Conservation (phyloP, 2,329 filamentous ascomycete species). For the Mycosphaerella sp. region DNA sequence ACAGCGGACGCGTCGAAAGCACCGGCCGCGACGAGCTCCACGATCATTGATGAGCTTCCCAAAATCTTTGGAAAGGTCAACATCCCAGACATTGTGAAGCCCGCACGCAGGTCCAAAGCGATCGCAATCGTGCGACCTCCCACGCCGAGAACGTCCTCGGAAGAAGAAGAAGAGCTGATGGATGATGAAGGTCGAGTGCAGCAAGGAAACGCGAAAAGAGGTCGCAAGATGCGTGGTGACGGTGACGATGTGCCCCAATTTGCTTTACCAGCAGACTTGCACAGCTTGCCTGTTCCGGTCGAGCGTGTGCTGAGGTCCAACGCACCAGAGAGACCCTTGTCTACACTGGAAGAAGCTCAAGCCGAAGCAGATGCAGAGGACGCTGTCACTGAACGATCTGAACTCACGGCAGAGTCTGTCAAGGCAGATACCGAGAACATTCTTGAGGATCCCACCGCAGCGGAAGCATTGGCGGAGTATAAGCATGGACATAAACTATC, state of each 20-base stretch:
- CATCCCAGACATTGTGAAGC: constrained; percentile 60
- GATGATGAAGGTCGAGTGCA: constrained; percentile 56
- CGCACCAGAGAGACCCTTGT: constrained; percentile 13
- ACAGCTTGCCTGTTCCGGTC: constrained; percentile 21
- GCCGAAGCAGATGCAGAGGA: constrained; percentile 10
- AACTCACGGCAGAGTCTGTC: constrained; percentile 12
- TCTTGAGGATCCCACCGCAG: constrained; percentile 5
- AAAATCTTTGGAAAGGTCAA: constrained; percentile 41
- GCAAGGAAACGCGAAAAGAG: constrained; percentile 63
- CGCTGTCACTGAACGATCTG: constrained; percentile 13
- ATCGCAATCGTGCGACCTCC: constrained; percentile 63
- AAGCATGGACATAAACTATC: constrained; percentile 21
- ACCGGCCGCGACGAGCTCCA: constrained; percentile 22
- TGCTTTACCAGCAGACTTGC: constrained; percentile 45
- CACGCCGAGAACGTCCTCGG: constrained; percentile 23
- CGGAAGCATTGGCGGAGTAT: not conserved
- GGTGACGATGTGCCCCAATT: constrained; percentile 71
- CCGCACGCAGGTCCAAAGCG: constrained; percentile 69
- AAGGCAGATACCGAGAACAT: constrained; percentile 1
- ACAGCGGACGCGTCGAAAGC: constrained; percentile 19
- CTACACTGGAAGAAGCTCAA: constrained; percentile 13
- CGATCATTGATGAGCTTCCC: constrained; percentile 31
- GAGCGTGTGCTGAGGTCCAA: constrained; percentile 25
- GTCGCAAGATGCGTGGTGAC: constrained; percentile 60
- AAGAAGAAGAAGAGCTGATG: constrained; percentile 37